These are phyloP conservation scores for Seiridium cupressi DNA, from an alignment of 2,329 filamentous ascomycete genomes.

Conservation along the genomic window DNA sequence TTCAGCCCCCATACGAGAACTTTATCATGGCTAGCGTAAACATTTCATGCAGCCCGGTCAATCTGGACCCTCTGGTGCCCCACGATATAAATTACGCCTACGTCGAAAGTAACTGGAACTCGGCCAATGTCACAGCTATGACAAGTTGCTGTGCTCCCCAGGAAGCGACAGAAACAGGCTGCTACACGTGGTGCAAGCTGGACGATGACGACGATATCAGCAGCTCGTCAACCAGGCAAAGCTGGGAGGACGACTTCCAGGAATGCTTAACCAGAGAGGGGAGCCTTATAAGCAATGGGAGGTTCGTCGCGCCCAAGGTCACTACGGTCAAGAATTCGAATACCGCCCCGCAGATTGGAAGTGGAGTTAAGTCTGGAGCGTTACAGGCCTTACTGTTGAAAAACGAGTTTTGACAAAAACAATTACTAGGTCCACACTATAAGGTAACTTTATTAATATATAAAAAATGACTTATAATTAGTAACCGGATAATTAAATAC, in stretches of 20 bases:
- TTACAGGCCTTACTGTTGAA: too few relatives aligned
- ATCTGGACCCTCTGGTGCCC: neutral
- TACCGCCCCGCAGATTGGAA: neutral
- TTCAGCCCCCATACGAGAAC: neutral
- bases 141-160: slow-evolving; percentile 1
- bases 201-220: neutral
- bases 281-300: neutral
- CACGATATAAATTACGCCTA: neutral
- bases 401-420: too few relatives aligned
- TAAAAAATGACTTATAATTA: too few relatives aligned
- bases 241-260: neutral
- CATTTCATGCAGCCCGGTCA: neutral
- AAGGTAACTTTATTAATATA: too few relatives aligned
- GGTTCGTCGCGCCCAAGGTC: slow-evolving; percentile 1
- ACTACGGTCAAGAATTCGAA: neutral
- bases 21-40: neutral
- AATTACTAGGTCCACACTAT: too few relatives aligned
- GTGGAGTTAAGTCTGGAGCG: neutral
- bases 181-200: slow-evolving; percentile 3
- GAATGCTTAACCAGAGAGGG: slow-evolving; percentile 1
- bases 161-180: neutral
- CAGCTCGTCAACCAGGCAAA: neutral
- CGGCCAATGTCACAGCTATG: slow-evolving; percentile 1
- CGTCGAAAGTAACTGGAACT: slow-evolving; percentile 1
- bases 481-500: too few relatives aligned